Evolutionary conservation across 768 basidiomycete species (phyloP), one percentile per base, ranked within the genome.

Genomic region (Dioszegia aurantiaca): DNA sequence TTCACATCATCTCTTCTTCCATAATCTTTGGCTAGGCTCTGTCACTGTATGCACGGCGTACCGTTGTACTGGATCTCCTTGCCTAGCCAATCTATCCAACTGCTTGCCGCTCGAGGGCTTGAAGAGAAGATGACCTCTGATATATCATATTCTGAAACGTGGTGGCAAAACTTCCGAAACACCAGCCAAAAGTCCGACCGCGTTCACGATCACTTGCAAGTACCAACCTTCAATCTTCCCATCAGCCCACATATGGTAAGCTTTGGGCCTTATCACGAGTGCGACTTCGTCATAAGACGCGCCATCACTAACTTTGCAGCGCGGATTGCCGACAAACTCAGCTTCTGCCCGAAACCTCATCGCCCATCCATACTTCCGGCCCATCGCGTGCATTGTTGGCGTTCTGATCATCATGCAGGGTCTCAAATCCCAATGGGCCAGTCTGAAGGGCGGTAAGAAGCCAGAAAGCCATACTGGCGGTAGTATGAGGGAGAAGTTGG

Each of bases 401-500:
- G 3, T 59, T 3, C 16, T 55, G 3, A 14, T 49, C 17, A 11
- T 46, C 24, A 58, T 62, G 57, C 36, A 44, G 12, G 44, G 40
- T 6, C 27, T 62, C 26, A 51, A 28, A 21, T 26, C 37, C 8
- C 49, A 45, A 2, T 62, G 61, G 61, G 11, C 31, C 2, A 33
- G 51, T 24, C 8, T 62, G n/a, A 37, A 51, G 5, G 27, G 24
- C 1, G 46, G 21, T 31, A 30, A 24, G 16, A 31, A 28, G 40
- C 27, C 36, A 10, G 37, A 23, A 37, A 11, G 23, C 1, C 14
- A 17, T 0, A 28, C 26, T 23, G 21, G 12, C 11, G 44, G 28
- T 8, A 14, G 8, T 6, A 16, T 12, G 52, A n/a, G 54, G 41
- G 51, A 53, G 4, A 39, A 40, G 26, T 51, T 75, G 26, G 73